Base-by-base conservation (phyloP, 2,329 filamentous ascomycete species). In the Penicillium sp. region DNA sequence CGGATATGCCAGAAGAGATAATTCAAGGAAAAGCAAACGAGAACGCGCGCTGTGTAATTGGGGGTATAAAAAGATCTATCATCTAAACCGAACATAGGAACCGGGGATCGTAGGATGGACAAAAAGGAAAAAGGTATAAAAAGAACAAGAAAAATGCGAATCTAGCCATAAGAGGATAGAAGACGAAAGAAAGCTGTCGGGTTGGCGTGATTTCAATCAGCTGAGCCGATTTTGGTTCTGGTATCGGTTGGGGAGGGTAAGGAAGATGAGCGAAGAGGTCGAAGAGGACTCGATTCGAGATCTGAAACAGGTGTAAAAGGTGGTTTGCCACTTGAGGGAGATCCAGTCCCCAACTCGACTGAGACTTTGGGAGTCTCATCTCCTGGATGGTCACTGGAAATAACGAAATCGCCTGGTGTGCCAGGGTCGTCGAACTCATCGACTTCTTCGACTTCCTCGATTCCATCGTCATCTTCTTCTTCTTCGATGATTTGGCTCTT, bases 401-500 rank as follows among this genome's bases (percentile, higher is more conserved):
- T 58, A 18, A 57, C 47, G 8, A 47, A 46, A 18, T 66, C 65
- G 39, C 54, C 57, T 26, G 67, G 67, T 7, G 65, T 62, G 13
- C 60, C 58, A 18, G 61, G 61, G 11, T 65, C 65, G 34, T 70
- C 70, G 51, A 76, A 76, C 14, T 68, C 66, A 43, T 76, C 74
- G 7, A 75, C 74, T 58, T 76, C 74, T 54, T 76, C 74, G 7
- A 73, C 68, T 57, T 75, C 72, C 30, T 74, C 71, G 8, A 69
- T 63, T 2, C 69, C 65, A 53, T 73, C 71, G 27, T 68, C 59
- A 35, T 77, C 74, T 52, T 76, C 74, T 55, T 76, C 74, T 59
- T 77, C 76, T 55, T 76, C 74, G 26, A 78, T 77, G 32, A 74
- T 76, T 51, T 75, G 70, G 51, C 73, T 75, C 57, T 74, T 75